phyloP scores from a whole-genome alignment of 139 green algal genomes.

The Pseudopediastrum boryanum region DNA sequence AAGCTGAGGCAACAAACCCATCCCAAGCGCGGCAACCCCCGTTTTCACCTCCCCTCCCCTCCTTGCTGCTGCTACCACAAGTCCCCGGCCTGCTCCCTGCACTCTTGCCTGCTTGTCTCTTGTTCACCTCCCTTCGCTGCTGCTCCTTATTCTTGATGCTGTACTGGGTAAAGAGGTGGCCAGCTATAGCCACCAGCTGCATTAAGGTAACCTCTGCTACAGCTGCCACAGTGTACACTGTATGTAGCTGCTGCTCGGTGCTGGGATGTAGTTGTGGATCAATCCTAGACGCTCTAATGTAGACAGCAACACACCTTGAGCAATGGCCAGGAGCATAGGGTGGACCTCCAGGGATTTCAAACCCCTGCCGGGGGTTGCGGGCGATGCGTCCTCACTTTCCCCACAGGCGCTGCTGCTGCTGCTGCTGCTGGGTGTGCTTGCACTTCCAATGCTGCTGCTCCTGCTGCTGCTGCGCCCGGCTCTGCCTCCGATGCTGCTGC shows the following conservation, averaged over 20 bases:
- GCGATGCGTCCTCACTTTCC: too few species aligned
- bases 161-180: not conserved
- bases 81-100: not conserved
- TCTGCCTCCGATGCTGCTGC: not conserved
- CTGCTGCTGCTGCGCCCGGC: not conserved
- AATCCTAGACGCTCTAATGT: too few species aligned
- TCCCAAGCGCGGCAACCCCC: too few species aligned
- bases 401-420: not conserved
- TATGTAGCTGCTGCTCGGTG: not conserved
- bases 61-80: not conserved
- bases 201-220: slow-evolving; percentile 13
- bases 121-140: too few species aligned
- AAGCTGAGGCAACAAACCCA: too few species aligned
- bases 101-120: too few species aligned
- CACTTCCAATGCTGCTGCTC: not conserved
- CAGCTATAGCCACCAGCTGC: not conserved
- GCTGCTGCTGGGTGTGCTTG: not conserved
- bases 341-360: too few species aligned
- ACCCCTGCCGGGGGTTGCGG: too few species aligned
- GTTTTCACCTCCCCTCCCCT: not conserved
- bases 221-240: not conserved
- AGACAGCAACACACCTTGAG: too few species aligned
- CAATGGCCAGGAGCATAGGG: too few species aligned
- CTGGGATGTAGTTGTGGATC: slow-evolving; percentile 2
- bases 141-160: not conserved